phyloP scores from a whole-genome alignment of 345 rosid species.

The Nephelium lappaceum region DNA sequence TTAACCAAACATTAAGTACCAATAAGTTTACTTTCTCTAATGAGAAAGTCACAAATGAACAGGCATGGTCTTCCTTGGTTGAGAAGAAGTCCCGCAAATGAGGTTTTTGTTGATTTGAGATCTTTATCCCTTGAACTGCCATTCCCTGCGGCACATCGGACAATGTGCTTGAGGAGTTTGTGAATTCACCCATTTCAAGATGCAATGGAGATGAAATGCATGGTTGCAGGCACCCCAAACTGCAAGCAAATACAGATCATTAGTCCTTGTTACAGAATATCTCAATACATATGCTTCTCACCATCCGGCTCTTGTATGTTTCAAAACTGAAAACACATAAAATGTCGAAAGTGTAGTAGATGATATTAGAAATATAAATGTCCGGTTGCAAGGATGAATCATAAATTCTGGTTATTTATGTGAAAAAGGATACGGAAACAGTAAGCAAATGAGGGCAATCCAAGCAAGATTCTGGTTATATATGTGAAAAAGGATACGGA shows the following conservation, averaged over 20 bases:
- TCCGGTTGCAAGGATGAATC: not conserved
- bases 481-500: not conserved
- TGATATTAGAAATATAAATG: not conserved
- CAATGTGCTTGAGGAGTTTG: slow-evolving; percentile 91
- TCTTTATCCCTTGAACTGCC: slow-evolving; percentile 67
- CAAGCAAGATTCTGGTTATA: not conserved
- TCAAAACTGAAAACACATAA: not conserved
- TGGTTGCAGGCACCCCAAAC: slow-evolving; percentile 81
- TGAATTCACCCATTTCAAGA: slow-evolving; percentile 93
- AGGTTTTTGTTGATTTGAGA: not conserved
- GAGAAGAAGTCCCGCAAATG: not conserved
- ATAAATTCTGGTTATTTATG: not conserved
- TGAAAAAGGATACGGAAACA: not conserved
- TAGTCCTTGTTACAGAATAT: not conserved
- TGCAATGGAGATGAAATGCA: slow-evolving; percentile 93
- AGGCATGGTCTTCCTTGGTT: not conserved
- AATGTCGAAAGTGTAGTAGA: not conserved
- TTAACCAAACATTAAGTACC: not conserved
- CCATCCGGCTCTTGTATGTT: not conserved
- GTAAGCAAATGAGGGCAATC: not conserved
- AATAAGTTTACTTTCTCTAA: no score
- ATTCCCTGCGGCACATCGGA: slow-evolving; percentile 86
- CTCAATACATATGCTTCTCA: not conserved
- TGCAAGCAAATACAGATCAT: slow-evolving; percentile 20
- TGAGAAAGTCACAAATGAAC: not conserved